Evolutionary conservation across 148 eudicot species (phyloP), one percentile per base, ranked within the genome.

Genomic region (Diospyros lotus): DNA sequence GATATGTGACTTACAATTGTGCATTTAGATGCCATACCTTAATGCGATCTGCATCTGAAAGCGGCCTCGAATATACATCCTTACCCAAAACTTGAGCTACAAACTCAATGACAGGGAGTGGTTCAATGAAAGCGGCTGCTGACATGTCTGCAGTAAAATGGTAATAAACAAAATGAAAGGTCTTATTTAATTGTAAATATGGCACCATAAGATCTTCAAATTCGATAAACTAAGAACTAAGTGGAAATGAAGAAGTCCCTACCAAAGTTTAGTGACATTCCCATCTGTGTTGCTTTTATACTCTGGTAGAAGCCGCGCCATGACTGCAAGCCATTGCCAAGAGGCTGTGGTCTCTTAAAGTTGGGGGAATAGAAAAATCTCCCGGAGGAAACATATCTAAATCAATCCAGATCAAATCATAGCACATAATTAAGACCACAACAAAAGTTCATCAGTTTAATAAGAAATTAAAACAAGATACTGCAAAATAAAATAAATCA

Each of bases 241-340:
- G 17, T 41, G 51, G 50, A 28, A 58, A 4, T 61, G 28, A 39
- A 63, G 10, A 45, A 66, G 58, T 50, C 45, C 81, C 43, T 68
- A 91, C 96, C 96, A 74, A 91, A 82, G 64, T 91, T 91, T 52
- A 91, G 68, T 55, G 93, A 86, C 81, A 91, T 70, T 64, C 96
- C 96, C 96, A 91, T 91, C 67, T 91, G 96, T 51, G 93, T 91
- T 51, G 93, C 83, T 78, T 76, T 86, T 59, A 91, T 82, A 58
- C 89, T 91, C 76, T 91, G 96, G 75, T 91, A 91, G 80, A 91
- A 91, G 45, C 96, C 96, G 60, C 96, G 88, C 96, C 96, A 91
- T 14, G 93, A 75, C 77, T 91, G 91, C 65, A 91, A 77, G 66
- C 96, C 96, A 38, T 87, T 85, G 69, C 96, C 88, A n/a, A 91